Conservation (phyloP, 345 rosid genomes). For the Trapa bicornis region DNA sequence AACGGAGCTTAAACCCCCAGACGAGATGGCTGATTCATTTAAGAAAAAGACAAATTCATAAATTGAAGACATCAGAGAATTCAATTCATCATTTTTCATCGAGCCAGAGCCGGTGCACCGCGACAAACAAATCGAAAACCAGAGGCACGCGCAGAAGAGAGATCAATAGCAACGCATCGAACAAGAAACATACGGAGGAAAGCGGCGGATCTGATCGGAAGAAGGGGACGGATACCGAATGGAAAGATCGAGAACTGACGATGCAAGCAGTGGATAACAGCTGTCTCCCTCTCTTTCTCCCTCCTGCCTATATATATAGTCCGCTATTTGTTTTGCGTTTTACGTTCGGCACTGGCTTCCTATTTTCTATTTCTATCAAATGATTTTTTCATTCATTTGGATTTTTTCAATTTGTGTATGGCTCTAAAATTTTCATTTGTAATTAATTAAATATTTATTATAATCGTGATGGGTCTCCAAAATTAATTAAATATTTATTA, state of each 20-base stretch:
- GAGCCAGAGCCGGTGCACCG: background rate
- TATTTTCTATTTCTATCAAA: background rate
- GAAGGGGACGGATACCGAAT: constrained; percentile 3
- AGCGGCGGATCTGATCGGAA: constrained; percentile 5
- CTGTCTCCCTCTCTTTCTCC: constrained; percentile 3
- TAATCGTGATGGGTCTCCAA: too few species aligned
- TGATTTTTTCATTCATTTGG: background rate
- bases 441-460: background rate
- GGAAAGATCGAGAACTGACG: constrained; percentile 7
- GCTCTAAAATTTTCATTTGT: too few species aligned
- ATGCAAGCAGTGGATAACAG: background rate
- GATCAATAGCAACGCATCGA: background rate
- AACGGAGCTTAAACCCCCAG: background rate
- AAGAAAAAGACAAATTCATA: background rate
- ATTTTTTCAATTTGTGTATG: background rate
- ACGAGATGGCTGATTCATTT: background rate
- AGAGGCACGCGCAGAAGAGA: background rate
- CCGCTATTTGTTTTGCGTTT: background rate
- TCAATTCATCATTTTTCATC: background rate
- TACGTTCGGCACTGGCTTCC: background rate
- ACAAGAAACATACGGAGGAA: background rate
- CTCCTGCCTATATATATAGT: background rate
- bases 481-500: background rate
- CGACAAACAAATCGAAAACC: background rate
- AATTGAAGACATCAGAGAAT: background rate